Base-by-base conservation (phyloP, 805 yeast species). In the Candida chilensis region DNA sequence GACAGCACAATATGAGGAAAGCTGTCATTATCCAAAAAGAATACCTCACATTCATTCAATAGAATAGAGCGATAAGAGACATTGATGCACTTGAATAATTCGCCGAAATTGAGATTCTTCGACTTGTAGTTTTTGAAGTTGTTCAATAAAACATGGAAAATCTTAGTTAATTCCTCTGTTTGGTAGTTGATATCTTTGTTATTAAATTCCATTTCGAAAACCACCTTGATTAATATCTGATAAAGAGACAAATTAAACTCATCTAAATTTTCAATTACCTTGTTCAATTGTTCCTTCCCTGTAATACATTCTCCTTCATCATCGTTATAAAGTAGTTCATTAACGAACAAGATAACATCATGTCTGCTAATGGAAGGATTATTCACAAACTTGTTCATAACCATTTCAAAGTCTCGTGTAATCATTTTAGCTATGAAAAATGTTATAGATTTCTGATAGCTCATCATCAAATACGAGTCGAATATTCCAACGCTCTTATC, bases 171-270 rank as follows among this genome's bases (percentile, higher is more conserved):
- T 22, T 22, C 25, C 11, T 22, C 25, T 8, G 11, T 22, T 6
- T 7, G 13, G 6, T 22, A 6, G 12, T 14, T 16, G 17, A 13
- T n/a, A 32, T 24, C 26, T 4, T 32, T 11, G 10, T 32, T 27
- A 13, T n/a, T 18, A 8, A 29, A 31, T 5, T 26, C n/a, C n/a
- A n/a, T 22, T 4, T 32, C 18, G 2, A 64, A 32, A 2, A 49
- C 34, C 7, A 49, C 33, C 21, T 56, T 54, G 31, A 67, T 47
- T 3, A 64, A 32, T 24, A 64, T 39, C 35, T 68, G 74, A 20
- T 58, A 47, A 2, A 67, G 37, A 2, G 67, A 64, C 15, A 68
- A 40, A 33, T 61, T 64, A 39, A 61, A 64, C 29, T 59, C 60
- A 31, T 58, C 47, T 14, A 64, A 32, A 3, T 39, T 37, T 9